phyloP scores from a whole-genome alignment of 2,329 filamentous ascomycete species.

The Sporothrix dimorphospora region DNA sequence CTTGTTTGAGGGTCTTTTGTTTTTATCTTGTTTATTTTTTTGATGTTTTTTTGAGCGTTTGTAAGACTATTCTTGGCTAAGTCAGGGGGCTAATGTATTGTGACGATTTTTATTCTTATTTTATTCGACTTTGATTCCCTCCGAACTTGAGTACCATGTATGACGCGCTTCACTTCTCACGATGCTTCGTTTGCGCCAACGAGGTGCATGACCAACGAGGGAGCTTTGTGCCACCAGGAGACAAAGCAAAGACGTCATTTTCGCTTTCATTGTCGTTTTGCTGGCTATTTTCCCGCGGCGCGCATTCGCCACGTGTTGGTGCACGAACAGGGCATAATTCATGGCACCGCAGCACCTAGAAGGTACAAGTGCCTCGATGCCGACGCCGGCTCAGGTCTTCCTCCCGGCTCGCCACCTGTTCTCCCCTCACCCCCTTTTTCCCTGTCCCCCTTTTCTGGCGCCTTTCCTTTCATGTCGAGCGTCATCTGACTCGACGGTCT shows the following conservation, averaged over 20 bases:
- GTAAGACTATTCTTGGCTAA: neutral
- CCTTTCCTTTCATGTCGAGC: neutral
- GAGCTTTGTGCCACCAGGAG: neutral
- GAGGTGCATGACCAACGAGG: neutral
- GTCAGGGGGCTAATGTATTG: neutral
- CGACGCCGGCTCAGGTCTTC: neutral
- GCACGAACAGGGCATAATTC: neutral
- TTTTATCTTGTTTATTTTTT: neutral
- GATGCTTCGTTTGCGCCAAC: neutral
- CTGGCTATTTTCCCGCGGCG: neutral
- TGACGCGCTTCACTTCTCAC: neutral
- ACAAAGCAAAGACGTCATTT: conserved; percentile 17
- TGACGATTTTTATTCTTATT: neutral
- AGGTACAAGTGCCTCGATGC: neutral
- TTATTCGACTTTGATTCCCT: neutral
- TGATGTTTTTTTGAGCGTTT: neutral
- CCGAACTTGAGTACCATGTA: neutral
- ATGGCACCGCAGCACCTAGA: no score
- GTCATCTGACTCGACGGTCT: conserved; percentile 14
- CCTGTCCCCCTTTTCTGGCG: conserved; percentile 1
- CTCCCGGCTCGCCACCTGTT: neutral
- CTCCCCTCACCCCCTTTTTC: no score
- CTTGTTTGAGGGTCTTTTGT: neutral
- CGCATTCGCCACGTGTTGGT: conserved; percentile 14
- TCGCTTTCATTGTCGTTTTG: neutral